Evolutionary conservation across 2,329 filamentous ascomycete genomes (phyloP).

Genomic region (Neonectria magnoliae): DNA sequence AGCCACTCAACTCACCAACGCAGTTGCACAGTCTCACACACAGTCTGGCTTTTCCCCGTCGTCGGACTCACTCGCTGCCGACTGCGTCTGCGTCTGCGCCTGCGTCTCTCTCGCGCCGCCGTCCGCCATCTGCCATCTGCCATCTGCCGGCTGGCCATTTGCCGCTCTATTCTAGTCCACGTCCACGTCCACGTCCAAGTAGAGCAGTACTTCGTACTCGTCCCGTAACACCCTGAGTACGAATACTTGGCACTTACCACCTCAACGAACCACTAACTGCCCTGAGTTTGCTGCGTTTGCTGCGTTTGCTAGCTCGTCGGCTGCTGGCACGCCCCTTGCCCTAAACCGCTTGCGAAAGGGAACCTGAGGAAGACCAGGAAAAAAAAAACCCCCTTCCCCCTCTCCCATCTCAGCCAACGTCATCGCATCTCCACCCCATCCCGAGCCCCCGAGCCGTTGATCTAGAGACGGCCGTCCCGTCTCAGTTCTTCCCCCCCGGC

Average conservation of each 20-base stretch:
- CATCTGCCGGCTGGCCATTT: background rate
- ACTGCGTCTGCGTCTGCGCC: constrained; percentile 1
- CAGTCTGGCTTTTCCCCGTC: constrained; percentile 7
- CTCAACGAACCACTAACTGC: constrained; percentile 2
- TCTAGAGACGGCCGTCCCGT: constrained; percentile 34
- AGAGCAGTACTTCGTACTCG: background rate
- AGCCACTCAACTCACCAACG: constrained; percentile 20
- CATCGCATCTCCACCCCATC: constrained; percentile 43
- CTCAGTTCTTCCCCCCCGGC: constrained; percentile 3
- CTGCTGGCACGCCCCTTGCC: constrained; percentile 13
- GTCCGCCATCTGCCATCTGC: too few species aligned
- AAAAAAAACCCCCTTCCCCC: constrained; percentile 21
- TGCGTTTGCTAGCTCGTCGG: constrained; percentile 8
- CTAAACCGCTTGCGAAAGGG: constrained; percentile 3
- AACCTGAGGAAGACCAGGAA: constrained; percentile 1
- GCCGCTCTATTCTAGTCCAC: constrained; percentile 1
- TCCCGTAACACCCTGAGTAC: background rate
- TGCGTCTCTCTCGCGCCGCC: background rate
- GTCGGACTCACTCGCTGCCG: constrained; percentile 11
- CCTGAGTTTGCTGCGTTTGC: background rate
- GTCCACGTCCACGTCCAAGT: too few species aligned
- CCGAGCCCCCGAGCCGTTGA: constrained; percentile 43
- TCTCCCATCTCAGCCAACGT: constrained; percentile 37
- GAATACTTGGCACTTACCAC: background rate
- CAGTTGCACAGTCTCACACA: constrained; percentile 18